Base-by-base conservation (phyloP, 257 asterid genomes). In the Lycium ferocissimum region DNA sequence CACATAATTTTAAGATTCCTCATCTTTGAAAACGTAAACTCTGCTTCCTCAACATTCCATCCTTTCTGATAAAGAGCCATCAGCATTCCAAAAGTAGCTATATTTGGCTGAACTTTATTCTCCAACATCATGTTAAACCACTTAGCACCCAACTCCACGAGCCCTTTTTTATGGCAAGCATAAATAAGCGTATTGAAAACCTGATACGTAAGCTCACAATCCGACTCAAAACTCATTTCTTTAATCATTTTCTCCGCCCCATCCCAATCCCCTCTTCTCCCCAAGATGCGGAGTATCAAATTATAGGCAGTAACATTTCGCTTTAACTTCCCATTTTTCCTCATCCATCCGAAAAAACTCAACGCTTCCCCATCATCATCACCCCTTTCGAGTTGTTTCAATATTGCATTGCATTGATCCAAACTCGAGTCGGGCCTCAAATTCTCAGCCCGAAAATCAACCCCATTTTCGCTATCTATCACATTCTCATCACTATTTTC, bases 31-130 rank as follows among this genome's bases (percentile, higher is more conserved):
- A 96, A 93, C 17, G 97, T 88, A 70, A 90, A 92, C 84, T 93
- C 95, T 9, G 98, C 98, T 87, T 93, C 94, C 90, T 94, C 97
- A 47, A 93, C 91, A 89, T 70, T 89, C 88, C 92, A 85, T 40
- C 89, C 88, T 90, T 93, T 96, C 91, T 92, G 96, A 87, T 92
- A 94, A 65, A 96, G 94, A 56, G 94, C 84, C 99, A 96, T 96
- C 8, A 96, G 84, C 98, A 94, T 94, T 63, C 99, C 99, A 82
- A 94, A 93, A 69, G 98, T 94, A 18, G 99, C 98, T 76, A 91
- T 88, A 82, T 92, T 94, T 51, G 99, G 99, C 87, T 83, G 86
- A 85, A 94, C 92, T 76, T 86, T 83, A 35, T 87, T 86, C 66
- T 92, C 93, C 92, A 93, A 88, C 99, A 96, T 92, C 94, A 89